phyloP scores from a whole-genome alignment of 1,139 yeast species.

The Pichia terricola region DNA sequence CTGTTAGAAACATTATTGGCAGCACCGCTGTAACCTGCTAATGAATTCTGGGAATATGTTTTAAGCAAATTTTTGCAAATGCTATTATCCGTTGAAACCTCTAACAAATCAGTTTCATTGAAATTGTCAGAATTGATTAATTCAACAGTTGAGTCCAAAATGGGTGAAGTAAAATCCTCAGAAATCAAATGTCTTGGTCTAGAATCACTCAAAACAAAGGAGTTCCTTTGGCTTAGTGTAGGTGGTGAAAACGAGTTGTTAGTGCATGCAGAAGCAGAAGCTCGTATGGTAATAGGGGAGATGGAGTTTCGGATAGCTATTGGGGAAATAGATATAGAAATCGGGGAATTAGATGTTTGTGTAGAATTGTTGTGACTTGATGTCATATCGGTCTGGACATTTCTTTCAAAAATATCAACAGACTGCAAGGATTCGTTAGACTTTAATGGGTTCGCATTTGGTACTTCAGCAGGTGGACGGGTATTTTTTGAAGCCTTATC shows the following conservation, averaged over 20 bases:
- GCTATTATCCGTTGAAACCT: constrained; percentile 13
- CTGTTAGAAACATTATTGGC: background rate
- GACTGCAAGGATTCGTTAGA: background rate
- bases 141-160: constrained; percentile 26
- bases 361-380: background rate
- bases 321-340: too few relatives aligned
- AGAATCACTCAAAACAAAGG: background rate
- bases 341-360: too few relatives aligned
- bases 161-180: constrained; percentile 25
- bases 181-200: constrained; percentile 18
- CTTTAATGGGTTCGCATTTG: too few relatives aligned
- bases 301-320: too few relatives aligned
- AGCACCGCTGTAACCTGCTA: background rate
- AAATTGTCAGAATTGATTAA: constrained; percentile 15
- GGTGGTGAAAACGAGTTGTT: too few relatives aligned
- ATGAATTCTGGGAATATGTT: background rate
- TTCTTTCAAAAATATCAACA: constrained; percentile 11
- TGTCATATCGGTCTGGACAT: background rate
- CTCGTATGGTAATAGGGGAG: too few relatives aligned
- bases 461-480: too few relatives aligned
- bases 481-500: too few relatives aligned
- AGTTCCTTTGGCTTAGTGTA: background rate
- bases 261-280: too few relatives aligned
- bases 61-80: background rate
- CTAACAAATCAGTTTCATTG: constrained; percentile 21